These are phyloP conservation scores for Suillus discolor DNA, from an alignment of 768 basidiomycete genomes.

Conservation along the genomic window DNA sequence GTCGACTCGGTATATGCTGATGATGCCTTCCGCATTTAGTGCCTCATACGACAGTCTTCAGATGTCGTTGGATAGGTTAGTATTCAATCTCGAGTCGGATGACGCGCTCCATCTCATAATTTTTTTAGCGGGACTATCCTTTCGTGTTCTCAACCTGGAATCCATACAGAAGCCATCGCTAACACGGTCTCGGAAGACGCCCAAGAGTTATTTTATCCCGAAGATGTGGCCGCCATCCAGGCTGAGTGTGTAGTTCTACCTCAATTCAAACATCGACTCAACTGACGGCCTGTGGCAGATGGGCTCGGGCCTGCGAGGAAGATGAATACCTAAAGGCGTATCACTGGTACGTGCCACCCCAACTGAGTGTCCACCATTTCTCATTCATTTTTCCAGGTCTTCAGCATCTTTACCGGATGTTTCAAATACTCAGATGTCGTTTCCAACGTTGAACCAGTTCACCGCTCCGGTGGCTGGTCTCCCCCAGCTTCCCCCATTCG, in stretches of 20 bases:
- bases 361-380: not conserved
- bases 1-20: not conserved
- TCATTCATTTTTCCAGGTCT: not conserved
- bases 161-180: not conserved
- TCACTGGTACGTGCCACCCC: not conserved
- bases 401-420: too few species aligned
- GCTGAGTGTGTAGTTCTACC: not conserved
- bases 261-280: not conserved
- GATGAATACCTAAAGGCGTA: not conserved
- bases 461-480: not conserved
- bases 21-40: not conserved
- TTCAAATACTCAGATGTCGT: too few species aligned
- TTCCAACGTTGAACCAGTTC: not conserved
- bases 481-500: not conserved
- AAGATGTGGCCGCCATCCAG: not conserved
- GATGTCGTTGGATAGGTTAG: not conserved
- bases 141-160: not conserved
- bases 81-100: not conserved
- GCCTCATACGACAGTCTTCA: not conserved
- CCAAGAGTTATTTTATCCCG: not conserved
- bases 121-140: not conserved
- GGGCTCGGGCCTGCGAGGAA: not conserved
- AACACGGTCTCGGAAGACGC: not conserved
- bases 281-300: not conserved
- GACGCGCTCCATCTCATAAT: not conserved